Percentiles rank a stretch among this genome's conserved stretches.
These are phyloP conservation scores for Populus euphratica DNA, from an alignment of 345 rosid species.

Conservation along the genomic window DNA sequence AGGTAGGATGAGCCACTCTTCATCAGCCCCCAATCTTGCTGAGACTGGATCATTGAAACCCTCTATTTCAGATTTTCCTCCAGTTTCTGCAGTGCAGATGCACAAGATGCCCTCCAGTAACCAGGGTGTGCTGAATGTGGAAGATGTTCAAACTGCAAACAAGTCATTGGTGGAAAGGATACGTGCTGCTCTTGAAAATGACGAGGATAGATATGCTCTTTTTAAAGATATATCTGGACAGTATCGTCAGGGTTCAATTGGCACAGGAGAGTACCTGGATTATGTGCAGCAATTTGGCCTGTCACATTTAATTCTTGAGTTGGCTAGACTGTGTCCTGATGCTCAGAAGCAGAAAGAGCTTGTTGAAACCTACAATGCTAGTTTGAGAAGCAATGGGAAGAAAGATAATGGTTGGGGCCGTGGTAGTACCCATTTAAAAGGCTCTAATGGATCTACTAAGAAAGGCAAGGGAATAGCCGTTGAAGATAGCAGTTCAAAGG, in stretches of 20 bases:
- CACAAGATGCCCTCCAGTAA: slow-evolving; percentile 33
- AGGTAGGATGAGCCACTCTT: slow-evolving; percentile 53
- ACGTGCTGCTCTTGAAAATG: slow-evolving; percentile 57
- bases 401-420: slow-evolving; percentile 31
- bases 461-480: slow-evolving; percentile 41
- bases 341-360: slow-evolving; percentile 78
- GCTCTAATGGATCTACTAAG: slow-evolving; percentile 24
- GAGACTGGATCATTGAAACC: slow-evolving; percentile 35
- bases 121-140: slow-evolving; percentile 32
- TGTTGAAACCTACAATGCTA: slow-evolving; percentile 54
- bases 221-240: slow-evolving; percentile 70
- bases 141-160: slow-evolving; percentile 71
- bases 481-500: slow-evolving; percentile 35
- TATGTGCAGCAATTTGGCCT: slow-evolving; percentile 60
- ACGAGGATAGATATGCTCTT: slow-evolving; percentile 61
- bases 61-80: slow-evolving; percentile 63
- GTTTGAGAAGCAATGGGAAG: slow-evolving; percentile 29
- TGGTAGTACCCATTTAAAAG: slow-evolving; percentile 17
- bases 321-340: slow-evolving; percentile 89
- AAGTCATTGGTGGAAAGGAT: slow-evolving; percentile 79
- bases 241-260: slow-evolving; percentile 78
- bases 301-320: slow-evolving; percentile 69
- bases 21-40: slow-evolving; percentile 68
- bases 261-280: slow-evolving; percentile 56
- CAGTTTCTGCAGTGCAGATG: slow-evolving; percentile 54